Evolutionary conservation across 352 stramenopile species (phyloP).

Genomic region (Phytopythium mirpurense): DNA sequence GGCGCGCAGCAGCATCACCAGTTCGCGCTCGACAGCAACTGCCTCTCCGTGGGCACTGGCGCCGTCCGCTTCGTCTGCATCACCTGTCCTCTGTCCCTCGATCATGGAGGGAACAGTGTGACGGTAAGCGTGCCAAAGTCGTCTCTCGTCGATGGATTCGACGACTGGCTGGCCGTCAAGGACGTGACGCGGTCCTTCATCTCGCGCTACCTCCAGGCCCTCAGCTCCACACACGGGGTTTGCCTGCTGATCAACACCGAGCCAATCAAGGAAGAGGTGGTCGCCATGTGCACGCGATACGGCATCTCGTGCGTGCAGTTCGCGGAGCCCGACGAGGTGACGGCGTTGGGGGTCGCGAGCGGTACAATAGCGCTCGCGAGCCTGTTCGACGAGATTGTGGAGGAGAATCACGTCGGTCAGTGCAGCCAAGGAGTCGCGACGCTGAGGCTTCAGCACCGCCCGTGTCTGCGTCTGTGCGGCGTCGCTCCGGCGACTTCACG

Average conservation of each 20-base stretch:
- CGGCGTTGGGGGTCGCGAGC: constrained; percentile 28
- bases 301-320: constrained; percentile 59
- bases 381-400: constrained; percentile 41
- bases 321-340: constrained; percentile 44
- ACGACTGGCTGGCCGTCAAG: constrained; percentile 22
- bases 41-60: not conserved
- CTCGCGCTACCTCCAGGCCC: constrained; percentile 16
- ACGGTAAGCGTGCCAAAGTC: constrained; percentile 11
- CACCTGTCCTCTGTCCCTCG: constrained; percentile 25
- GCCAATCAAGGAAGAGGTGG: constrained; percentile 34
- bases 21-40: constrained; percentile 11
- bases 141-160: constrained; percentile 1
- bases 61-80: constrained; percentile 39
- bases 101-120: constrained; percentile 31
- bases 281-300: constrained; percentile 33
- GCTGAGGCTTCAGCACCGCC: constrained; percentile 34
- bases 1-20: constrained; percentile 29
- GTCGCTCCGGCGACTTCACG: constrained; percentile 12
- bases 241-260: constrained; percentile 46
- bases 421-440: constrained; percentile 19
- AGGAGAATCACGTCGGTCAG: constrained; percentile 27
- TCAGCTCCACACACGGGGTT: constrained; percentile 20
- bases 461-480: constrained; percentile 31
- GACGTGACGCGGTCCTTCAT: constrained; percentile 22
- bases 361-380: constrained; percentile 38